Evolutionary conservation across 441 rosid species (phyloP).

Genomic region (Gossypium aridum): DNA sequence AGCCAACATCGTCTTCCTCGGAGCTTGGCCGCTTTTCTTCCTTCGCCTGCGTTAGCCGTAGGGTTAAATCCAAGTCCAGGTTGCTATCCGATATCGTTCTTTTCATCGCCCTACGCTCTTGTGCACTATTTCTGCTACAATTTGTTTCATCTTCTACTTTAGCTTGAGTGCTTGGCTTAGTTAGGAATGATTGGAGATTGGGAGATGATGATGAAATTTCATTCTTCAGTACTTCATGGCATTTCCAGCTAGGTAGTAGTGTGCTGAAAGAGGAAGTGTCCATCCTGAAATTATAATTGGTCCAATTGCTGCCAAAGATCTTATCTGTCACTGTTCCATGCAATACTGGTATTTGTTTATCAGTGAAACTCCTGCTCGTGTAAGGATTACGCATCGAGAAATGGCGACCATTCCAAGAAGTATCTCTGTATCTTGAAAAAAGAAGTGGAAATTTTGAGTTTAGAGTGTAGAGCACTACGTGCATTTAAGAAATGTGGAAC

Average conservation of each 20-base stretch:
- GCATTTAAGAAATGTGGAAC: background rate
- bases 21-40: constrained; percentile 5
- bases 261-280: constrained; percentile 16
- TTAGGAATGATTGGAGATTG: constrained; percentile 19
- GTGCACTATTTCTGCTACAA: background rate
- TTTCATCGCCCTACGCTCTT: constrained; percentile 28
- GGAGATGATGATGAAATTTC: constrained; percentile 9
- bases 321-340: constrained; percentile 30
- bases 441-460: background rate
- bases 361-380: constrained; percentile 31
- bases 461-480: background rate
- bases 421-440: constrained; percentile 45
- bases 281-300: constrained; percentile 13
- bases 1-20: constrained; percentile 32
- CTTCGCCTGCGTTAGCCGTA: constrained; percentile 26
- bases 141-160: constrained; percentile 12
- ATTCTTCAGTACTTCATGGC: constrained; percentile 20
- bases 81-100: constrained; percentile 38
- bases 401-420: constrained; percentile 46
- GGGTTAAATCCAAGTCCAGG: constrained; percentile 61
- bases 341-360: constrained; percentile 29
- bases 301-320: constrained; percentile 28
- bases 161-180: constrained; percentile 9
- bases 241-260: constrained; percentile 17
- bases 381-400: constrained; percentile 19